phyloP scores from a whole-genome alignment of 352 stramenopile species.

The Globisporangium sylvaticum region DNA sequence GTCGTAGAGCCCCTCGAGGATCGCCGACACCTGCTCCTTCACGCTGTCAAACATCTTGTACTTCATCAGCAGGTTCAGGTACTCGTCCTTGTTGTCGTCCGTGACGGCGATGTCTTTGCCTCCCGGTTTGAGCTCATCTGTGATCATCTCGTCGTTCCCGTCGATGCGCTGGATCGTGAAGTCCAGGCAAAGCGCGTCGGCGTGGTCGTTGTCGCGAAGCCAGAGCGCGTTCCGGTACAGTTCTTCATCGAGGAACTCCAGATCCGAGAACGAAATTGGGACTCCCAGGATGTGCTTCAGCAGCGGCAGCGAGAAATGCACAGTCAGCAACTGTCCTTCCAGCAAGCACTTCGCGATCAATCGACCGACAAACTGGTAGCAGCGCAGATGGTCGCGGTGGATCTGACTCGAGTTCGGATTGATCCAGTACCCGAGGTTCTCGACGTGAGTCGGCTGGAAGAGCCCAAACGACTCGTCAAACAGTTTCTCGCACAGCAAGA shows the following conservation, averaged over 20 bases:
- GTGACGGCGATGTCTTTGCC: conserved; percentile 92
- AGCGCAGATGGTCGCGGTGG: conserved; percentile 65
- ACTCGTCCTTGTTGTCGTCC: conserved; percentile 94
- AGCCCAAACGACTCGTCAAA: conserved; percentile 79
- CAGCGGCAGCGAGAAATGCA: conserved; percentile 72
- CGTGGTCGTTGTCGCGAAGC: conserved; percentile 62
- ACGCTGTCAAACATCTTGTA: conserved; percentile 93
- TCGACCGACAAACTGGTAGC: conserved; percentile 72
- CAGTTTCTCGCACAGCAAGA: conserved; percentile 69
- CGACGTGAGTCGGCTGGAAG: conserved; percentile 66
- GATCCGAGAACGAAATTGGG: conserved; percentile 75
- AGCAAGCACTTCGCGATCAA: conserved; percentile 77
- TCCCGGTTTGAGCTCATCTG: conserved; percentile 88
- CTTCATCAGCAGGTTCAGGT: conserved; percentile 92
- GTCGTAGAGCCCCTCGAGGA: conserved; percentile 90
- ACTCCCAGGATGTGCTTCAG: conserved; percentile 83
- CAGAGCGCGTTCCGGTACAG: conserved; percentile 64
- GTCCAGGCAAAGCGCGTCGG: conserved; percentile 62
- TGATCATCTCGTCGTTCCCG: conserved; percentile 46
- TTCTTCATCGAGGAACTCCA: conserved; percentile 79
- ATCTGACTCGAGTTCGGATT: conserved; percentile 71
- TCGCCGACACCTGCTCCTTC: conserved; percentile 82
- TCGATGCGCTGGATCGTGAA: conserved; percentile 65
- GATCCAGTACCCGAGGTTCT: conserved; percentile 82
- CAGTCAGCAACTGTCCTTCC: conserved; percentile 69